These are phyloP conservation scores for Exobasidium cylindrosporum DNA, from an alignment of 1,284 basidiomycete genomes.

Conservation along the genomic window DNA sequence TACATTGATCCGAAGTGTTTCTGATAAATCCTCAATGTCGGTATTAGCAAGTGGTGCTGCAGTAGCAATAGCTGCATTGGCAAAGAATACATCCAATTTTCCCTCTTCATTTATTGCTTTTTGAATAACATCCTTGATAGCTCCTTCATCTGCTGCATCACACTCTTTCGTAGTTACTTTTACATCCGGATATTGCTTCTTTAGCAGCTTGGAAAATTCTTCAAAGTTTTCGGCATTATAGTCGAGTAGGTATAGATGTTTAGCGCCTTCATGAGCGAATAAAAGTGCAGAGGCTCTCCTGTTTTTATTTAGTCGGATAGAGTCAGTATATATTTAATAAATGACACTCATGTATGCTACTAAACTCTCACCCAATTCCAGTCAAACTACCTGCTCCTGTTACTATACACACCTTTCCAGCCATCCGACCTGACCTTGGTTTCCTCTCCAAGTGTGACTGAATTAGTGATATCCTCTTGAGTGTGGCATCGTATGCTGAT, in stretches of 20 bases:
- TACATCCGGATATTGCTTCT: constrained; percentile 70
- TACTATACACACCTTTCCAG: constrained; percentile 81
- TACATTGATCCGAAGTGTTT: constrained; percentile 74
- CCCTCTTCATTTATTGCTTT: constrained; percentile 75
- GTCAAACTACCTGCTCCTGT: constrained; percentile 63
- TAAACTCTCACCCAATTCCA: constrained; percentile 34
- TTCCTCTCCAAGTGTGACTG: constrained; percentile 67
- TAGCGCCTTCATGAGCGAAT: constrained; percentile 59
- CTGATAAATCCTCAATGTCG: constrained; percentile 68
- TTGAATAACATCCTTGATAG: constrained; percentile 69
- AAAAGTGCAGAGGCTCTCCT: constrained; percentile 32
- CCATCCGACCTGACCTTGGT: constrained; percentile 65
- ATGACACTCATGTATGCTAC: neutral
- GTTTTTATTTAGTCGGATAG: neutral
- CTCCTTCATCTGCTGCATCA: constrained; percentile 77
- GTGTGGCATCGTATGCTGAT: constrained; percentile 27
- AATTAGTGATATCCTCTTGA: constrained; percentile 64
- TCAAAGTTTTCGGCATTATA: constrained; percentile 70
- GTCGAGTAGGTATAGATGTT: constrained; percentile 80
- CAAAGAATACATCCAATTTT: constrained; percentile 85
- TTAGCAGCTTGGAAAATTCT: constrained; percentile 68
- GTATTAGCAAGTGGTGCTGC: constrained; percentile 62
- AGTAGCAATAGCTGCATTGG: constrained; percentile 65
- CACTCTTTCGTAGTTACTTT: constrained; percentile 64
- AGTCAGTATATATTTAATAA: neutral